A percentile compares a stretch with the other conserved stretches of the same genome.
Evolutionary conservation across 2,329 filamentous ascomycete genomes (phyloP).

Genomic region (Coniochaeta prunicola): DNA sequence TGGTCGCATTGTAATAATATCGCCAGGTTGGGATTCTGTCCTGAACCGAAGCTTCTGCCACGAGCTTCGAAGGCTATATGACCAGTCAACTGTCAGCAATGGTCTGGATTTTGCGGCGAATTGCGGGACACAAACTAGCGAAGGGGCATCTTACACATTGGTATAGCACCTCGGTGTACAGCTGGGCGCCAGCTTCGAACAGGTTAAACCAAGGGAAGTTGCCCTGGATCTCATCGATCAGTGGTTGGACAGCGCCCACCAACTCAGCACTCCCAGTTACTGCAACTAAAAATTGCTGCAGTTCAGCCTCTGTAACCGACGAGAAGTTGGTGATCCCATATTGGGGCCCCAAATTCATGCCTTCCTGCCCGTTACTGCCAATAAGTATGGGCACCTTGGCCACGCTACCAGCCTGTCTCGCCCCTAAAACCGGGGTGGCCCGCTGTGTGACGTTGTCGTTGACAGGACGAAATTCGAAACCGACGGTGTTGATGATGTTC

Average conservation of each 20-base stretch:
- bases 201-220: neutral
- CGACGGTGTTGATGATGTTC: neutral
- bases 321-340: conserved; percentile 1
- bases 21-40: neutral
- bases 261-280: neutral
- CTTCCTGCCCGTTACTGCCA: neutral
- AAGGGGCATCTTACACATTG: neutral
- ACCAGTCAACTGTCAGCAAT: neutral
- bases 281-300: neutral
- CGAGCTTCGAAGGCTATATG: neutral
- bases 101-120: neutral
- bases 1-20: conserved; percentile 1
- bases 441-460: conserved; percentile 1
- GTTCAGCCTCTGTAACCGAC: neutral
- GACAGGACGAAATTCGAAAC: neutral
- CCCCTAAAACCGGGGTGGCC: neutral
- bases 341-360: neutral
- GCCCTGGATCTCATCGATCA: neutral
- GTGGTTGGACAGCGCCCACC: neutral
- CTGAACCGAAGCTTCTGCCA: neutral
- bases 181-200: neutral
- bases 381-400: neutral
- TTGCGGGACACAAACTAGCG: neutral
- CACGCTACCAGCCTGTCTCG: neutral
- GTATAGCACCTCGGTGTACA: neutral